These are phyloP conservation scores for Citropsis articulata DNA, from an alignment of 345 rosid species.

Conservation along the genomic window DNA sequence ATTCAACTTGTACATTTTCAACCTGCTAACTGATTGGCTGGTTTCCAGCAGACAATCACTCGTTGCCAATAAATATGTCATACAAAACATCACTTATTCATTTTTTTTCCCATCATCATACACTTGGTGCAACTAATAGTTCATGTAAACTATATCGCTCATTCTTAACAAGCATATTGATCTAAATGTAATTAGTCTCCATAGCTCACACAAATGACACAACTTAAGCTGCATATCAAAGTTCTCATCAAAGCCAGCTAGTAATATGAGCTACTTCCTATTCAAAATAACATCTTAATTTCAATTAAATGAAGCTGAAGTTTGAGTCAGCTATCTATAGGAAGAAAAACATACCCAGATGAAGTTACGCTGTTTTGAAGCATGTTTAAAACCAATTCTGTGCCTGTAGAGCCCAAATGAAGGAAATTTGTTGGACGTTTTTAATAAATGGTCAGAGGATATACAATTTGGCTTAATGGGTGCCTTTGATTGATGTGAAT, in stretches of 20 bases:
- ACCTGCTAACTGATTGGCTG: not conserved
- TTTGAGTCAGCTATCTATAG: not conserved
- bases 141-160: not conserved
- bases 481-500: constrained; percentile 15
- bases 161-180: not conserved
- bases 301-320: not conserved
- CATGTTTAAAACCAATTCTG: constrained; percentile 22
- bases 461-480: constrained; percentile 15
- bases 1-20: not conserved
- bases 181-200: not conserved
- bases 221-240: not conserved
- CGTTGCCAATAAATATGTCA: not conserved
- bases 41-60: not conserved
- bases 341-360: constrained; percentile 37
- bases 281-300: not conserved
- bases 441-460: constrained; percentile 11
- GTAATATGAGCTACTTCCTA: not conserved
- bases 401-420: constrained; percentile 21
- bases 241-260: not conserved
- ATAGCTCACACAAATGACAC: not conserved
- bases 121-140: not conserved
- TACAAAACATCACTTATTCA: not conserved
- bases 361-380: constrained; percentile 20
- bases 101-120: not conserved
- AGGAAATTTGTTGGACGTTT: constrained; percentile 20